phyloP scores from a whole-genome alignment of 2,329 filamentous ascomycete species.

The Claviceps sorghi region DNA sequence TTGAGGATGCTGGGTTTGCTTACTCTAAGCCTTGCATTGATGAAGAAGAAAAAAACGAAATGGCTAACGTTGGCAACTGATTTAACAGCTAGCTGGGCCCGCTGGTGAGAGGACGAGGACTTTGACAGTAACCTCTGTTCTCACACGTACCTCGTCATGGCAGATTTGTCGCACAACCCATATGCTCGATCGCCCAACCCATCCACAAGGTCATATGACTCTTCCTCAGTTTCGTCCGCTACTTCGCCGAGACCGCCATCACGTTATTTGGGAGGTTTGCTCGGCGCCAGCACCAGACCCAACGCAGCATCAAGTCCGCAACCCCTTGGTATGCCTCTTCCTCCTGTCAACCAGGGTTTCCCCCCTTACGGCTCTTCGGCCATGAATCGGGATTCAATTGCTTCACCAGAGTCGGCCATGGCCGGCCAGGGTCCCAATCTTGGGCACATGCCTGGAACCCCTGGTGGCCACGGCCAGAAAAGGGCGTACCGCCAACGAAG shows the following conservation, averaged over 20 bases:
- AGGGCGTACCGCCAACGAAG: conserved; percentile 85
- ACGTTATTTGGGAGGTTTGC: conserved; percentile 36
- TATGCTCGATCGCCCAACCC: conserved; percentile 48
- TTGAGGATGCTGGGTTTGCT: background rate
- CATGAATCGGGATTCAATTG: conserved; percentile 44
- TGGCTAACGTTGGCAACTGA: background rate
- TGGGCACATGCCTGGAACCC: conserved; percentile 24
- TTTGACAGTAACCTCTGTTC: background rate
- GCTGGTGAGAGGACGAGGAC: background rate
- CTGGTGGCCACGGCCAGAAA: conserved; percentile 57
- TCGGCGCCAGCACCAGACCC: conserved; percentile 36
- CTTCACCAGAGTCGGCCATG: conserved; percentile 42
- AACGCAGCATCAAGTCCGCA: conserved; percentile 35
- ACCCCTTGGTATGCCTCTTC: conserved; percentile 38
- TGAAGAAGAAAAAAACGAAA: background rate
- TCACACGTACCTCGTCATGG: conserved; percentile 26
- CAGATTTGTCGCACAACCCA: conserved; percentile 37
- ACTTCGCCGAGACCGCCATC: conserved; percentile 42
- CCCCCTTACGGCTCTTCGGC: conserved; percentile 38
- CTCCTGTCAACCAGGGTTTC: conserved; percentile 32
- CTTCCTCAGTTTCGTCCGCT: conserved; percentile 47
- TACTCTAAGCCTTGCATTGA: background rate
- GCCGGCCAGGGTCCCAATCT: conserved; percentile 34
- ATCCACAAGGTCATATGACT: conserved; percentile 48
- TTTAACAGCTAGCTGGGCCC: background rate